Conservation (phyloP, 2,329 filamentous ascomycete species). For the Clarireedia homoeocarpa region DNA sequence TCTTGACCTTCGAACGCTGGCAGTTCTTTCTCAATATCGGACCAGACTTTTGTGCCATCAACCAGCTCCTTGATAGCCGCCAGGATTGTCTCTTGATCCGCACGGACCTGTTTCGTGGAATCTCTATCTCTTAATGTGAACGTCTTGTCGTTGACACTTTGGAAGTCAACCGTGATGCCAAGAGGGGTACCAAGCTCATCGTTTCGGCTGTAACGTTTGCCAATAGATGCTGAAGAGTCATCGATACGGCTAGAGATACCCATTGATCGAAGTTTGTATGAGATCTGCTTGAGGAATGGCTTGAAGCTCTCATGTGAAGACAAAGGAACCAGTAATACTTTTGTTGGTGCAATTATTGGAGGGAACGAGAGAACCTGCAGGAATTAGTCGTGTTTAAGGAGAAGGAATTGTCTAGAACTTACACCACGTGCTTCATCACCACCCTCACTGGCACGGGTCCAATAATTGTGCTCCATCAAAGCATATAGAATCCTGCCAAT, state of each 20-base stretch:
- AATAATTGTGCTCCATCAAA: slow-evolving; percentile 91
- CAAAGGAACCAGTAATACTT: slow-evolving; percentile 86
- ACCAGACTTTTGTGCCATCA: slow-evolving; percentile 48
- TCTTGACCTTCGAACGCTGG: slow-evolving; percentile 80
- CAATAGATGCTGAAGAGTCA: slow-evolving; percentile 84
- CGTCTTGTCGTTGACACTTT: slow-evolving; percentile 80
- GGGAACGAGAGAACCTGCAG: slow-evolving; percentile 65
- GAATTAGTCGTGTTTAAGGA: slow-evolving; percentile 9
- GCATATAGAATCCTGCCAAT: slow-evolving; percentile 92
- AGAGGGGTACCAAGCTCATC: slow-evolving; percentile 93
- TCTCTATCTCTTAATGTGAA: slow-evolving; percentile 88
- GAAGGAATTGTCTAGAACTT: slow-evolving; percentile 37
- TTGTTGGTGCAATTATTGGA: slow-evolving; percentile 78
- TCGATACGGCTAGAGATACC: slow-evolving; percentile 82
- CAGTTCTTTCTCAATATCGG: slow-evolving; percentile 66
- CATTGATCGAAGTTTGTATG: slow-evolving; percentile 64
- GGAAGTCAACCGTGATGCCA: slow-evolving; percentile 92
- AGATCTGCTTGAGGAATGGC: slow-evolving; percentile 66
- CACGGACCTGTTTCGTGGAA: slow-evolving; percentile 83
- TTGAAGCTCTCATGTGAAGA: slow-evolving; percentile 75
- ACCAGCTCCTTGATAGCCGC: slow-evolving; percentile 52
- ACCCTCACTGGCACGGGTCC: slow-evolving; percentile 65
- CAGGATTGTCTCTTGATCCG: slow-evolving; percentile 71
- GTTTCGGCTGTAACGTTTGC: slow-evolving; percentile 90
- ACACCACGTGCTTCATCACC: slow-evolving; percentile 80